Conservation (phyloP, 1,284 basidiomycete species). For the Sanghuangporus sanghuang region DNA sequence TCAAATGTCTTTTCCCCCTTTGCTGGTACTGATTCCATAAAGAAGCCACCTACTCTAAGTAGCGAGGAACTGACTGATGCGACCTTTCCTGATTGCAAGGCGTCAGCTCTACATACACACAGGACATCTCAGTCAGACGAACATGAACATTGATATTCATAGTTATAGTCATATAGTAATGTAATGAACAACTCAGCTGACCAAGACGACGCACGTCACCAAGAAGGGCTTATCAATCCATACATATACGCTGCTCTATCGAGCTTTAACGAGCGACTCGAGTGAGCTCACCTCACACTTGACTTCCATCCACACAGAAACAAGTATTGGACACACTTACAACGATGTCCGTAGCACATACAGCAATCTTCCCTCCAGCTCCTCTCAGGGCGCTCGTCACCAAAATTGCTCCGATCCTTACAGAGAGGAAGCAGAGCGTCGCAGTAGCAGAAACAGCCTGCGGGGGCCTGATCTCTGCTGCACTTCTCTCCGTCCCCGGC, state of each 20-base stretch:
- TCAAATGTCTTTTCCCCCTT: too few relatives aligned
- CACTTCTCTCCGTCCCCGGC: constrained; percentile 22
- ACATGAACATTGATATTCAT: not conserved
- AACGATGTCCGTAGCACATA: not conserved
- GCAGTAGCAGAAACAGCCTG: constrained; percentile 24
- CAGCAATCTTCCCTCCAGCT: constrained; percentile 19
- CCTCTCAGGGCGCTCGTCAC: constrained; percentile 18
- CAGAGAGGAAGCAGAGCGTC: constrained; percentile 18
- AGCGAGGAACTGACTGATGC: too few relatives aligned
- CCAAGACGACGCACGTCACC: not conserved
- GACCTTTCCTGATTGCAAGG: too few relatives aligned
- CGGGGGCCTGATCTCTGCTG: constrained; percentile 25
- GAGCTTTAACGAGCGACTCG: too few relatives aligned
- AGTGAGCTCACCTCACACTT: not conserved
- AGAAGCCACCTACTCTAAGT: too few relatives aligned
- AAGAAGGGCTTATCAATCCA: not conserved
- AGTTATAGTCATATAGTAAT: not conserved
- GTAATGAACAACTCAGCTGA: not conserved
- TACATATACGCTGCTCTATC: not conserved
- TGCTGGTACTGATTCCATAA: too few relatives aligned
- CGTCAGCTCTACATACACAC: too few relatives aligned
- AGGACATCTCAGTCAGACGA: too few relatives aligned
- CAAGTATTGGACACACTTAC: not conserved
- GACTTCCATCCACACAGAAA: not conserved
- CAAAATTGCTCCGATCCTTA: constrained; percentile 20